These are phyloP conservation scores for Fusarium citri DNA, from an alignment of 2,329 filamentous ascomycete genomes.

Conservation along the genomic window DNA sequence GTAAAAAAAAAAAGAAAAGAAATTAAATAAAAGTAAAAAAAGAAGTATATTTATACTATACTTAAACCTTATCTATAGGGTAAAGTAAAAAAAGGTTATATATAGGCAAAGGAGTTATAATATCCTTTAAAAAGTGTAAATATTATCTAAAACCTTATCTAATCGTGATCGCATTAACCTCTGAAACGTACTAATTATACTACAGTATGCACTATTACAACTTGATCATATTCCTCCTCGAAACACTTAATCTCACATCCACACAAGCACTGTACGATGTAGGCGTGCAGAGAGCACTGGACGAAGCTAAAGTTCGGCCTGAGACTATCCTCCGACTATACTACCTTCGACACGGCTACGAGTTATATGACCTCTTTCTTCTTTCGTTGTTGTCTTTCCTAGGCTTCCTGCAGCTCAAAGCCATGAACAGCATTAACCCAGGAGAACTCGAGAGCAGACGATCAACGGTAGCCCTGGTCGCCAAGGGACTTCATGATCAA, in stretches of 20 bases:
- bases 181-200: neutral
- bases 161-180: too few relatives aligned
- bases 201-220: neutral
- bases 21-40: too few relatives aligned
- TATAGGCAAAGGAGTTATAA: too few relatives aligned
- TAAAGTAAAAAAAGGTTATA: too few relatives aligned
- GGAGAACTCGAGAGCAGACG: neutral
- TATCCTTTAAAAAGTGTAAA: too few relatives aligned
- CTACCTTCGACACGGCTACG: neutral
- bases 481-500: neutral
- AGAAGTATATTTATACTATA: too few relatives aligned
- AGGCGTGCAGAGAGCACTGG: neutral
- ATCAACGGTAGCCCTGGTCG: neutral
- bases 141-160: too few relatives aligned
- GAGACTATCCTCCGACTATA: neutral
- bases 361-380: neutral
- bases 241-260: neutral
- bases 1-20: too few relatives aligned
- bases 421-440: fast-evolving
- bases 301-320: neutral
- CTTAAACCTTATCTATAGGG: too few relatives aligned
- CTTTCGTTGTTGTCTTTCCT: fast-evolving
- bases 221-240: neutral
- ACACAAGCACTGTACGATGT: neutral
- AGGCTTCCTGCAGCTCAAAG: neutral